Evolutionary conservation across 441 rosid genomes (phyloP), one percentile per base, ranked within the genome.

Genomic region (Heliophila coronopifolia): DNA sequence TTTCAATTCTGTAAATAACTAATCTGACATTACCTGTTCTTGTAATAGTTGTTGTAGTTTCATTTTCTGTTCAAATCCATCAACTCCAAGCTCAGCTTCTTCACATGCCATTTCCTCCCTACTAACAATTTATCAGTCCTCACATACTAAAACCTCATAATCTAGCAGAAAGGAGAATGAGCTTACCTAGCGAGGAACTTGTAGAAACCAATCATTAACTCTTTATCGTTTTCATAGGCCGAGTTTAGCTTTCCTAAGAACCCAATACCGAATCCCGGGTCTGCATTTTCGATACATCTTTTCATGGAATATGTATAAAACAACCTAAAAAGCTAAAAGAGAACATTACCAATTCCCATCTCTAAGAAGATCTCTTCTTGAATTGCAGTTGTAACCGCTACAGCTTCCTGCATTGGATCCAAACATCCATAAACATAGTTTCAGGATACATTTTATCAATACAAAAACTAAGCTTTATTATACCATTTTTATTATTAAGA

Each of bases 51-150:
- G 79, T 38, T 73, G 85, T 58, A 35, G 54, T 41, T 56, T 63
- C 75, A 71, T 70, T 53, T 74, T 80, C 52, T 71, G 80, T 37
- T 76, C 69, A 69, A 78, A 86, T 30, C 64, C 89, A 36, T 70
- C 78, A 4, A 72, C 49, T 65, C 73, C 92, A 35, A 81, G 83
- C 68, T 83, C 94, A 35, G 97, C 94, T 77, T 90, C 95, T 49
- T 83, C 94, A 58, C 89, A 86, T 16, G 73, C 92, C 59, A 75
- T 63, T 69, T 86, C 95, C 65, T 86, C 97, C 54, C 95, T 83
- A 57, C 35, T 16, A 46, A 20, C 22, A 7, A 1, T 55, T 1
- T 10, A 49, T 58, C 41, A 58, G 24, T 22, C n/a, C 8, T 38
- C 35, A n/a, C 23, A 41, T 4, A 5, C 4, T 10, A 28, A 2